Evolutionary conservation across 1,139 yeast genomes (phyloP).

Genomic region (Hyphopichia buzzinii): DNA sequence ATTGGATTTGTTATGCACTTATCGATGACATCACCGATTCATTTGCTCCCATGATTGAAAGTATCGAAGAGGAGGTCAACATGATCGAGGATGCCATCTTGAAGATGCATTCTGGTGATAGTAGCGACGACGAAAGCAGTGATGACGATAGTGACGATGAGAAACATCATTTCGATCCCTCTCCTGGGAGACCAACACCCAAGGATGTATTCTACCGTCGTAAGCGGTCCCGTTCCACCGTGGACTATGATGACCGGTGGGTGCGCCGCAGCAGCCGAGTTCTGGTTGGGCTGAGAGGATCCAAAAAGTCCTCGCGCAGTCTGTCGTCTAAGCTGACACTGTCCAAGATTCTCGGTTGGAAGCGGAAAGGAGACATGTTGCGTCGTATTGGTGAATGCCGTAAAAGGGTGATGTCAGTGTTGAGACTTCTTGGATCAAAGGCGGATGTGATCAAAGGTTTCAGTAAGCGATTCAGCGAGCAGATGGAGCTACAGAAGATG

Average conservation of each 20-base stretch:
- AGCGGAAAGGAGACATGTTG: slow-evolving; percentile 89
- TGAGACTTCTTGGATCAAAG: slow-evolving; percentile 81
- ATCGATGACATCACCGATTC: slow-evolving; percentile 97
- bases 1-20: slow-evolving; percentile 96
- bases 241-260: slow-evolving; percentile 19
- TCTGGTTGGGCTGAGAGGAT: slow-evolving; percentile 12
- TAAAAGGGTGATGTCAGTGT: slow-evolving; percentile 86
- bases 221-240: slow-evolving; percentile 40
- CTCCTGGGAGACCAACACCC: slow-evolving; percentile 4
- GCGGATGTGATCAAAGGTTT: slow-evolving; percentile 97
- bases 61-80: slow-evolving; percentile 90
- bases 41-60: slow-evolving; percentile 92
- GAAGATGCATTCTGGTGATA: slow-evolving; percentile 74
- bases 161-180: not conserved
- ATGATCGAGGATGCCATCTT: slow-evolving; percentile 88
- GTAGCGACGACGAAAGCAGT: slow-evolving; percentile 40
- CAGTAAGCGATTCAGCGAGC: slow-evolving; percentile 82
- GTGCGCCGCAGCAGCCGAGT: not conserved
- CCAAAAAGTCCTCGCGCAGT: slow-evolving; percentile 15
- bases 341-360: slow-evolving; percentile 72
- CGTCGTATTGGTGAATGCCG: slow-evolving; percentile 94
- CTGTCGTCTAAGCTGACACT: slow-evolving; percentile 34
- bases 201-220: slow-evolving; percentile 31
- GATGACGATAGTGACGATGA: slow-evolving; percentile 30
- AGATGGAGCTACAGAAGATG: slow-evolving; percentile 1